Evolutionary conservation across 106 monocot species (phyloP).

Genomic region (Chionographis japonica): DNA sequence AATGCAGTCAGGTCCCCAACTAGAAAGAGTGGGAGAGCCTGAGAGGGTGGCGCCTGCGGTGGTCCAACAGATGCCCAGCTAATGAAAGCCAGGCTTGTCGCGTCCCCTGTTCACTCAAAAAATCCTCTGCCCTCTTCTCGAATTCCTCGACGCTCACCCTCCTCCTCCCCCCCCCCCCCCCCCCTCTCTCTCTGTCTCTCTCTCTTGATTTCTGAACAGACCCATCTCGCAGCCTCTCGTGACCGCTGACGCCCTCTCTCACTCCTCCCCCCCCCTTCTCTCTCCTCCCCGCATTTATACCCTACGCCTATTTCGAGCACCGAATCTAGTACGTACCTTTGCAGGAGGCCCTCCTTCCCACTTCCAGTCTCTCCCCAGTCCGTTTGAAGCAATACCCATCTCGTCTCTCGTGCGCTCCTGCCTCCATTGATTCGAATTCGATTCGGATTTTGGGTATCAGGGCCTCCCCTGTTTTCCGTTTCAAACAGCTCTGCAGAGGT

Average conservation of each 20-base stretch:
- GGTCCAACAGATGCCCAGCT: background rate
- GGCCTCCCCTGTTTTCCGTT: too few relatives aligned
- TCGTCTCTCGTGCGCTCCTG: too few relatives aligned
- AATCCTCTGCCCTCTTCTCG: slow-evolving; percentile 6
- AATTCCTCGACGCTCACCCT: background rate
- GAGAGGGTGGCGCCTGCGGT: background rate
- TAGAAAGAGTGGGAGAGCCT: slow-evolving; percentile 2
- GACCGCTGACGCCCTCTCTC: too few relatives aligned
- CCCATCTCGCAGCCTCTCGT: too few relatives aligned
- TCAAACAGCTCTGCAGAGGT: too few relatives aligned
- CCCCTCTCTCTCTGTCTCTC: background rate
- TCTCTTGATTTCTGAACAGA: too few relatives aligned
- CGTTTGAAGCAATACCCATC: too few relatives aligned
- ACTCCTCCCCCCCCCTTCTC: background rate
- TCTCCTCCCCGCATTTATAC: background rate
- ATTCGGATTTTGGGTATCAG: too few relatives aligned
- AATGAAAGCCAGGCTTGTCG: slow-evolving; percentile 26
- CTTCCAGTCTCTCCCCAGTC: too few relatives aligned
- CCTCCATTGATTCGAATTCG: too few relatives aligned
- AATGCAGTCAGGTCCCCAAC: background rate
- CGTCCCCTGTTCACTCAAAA: slow-evolving; percentile 13
- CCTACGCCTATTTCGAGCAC: background rate
- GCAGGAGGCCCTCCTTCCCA: too few relatives aligned
- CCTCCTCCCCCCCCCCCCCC: background rate
- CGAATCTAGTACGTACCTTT: too few relatives aligned